Evolutionary conservation across 495 filamentous ascomycete species (phyloP).

Genomic region (Penicillium flavigenum): DNA sequence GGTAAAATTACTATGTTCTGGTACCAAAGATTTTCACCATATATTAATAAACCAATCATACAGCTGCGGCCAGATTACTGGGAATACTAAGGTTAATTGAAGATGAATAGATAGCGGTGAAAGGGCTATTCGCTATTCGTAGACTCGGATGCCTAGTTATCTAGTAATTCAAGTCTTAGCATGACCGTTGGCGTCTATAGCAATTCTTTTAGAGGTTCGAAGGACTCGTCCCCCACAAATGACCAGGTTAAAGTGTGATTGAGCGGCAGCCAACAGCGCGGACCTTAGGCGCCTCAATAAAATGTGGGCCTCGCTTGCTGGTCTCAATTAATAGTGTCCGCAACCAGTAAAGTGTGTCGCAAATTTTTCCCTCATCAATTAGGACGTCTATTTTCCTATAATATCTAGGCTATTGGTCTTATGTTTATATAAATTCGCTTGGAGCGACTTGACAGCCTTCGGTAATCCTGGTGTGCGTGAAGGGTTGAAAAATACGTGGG

Average conservation of each 20-base stretch:
- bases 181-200: background rate
- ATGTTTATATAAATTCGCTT: background rate
- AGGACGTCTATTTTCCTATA: background rate
- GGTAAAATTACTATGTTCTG: too few species aligned
- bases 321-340: background rate
- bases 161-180: background rate
- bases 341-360: background rate
- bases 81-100: background rate
- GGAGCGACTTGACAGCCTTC: background rate
- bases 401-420: background rate
- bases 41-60: background rate
- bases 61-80: background rate
- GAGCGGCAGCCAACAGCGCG: background rate
- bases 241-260: background rate
- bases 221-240: background rate
- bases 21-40: background rate
- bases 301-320: conserved; percentile 6
- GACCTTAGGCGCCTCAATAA: background rate
- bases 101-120: background rate
- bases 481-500: background rate
- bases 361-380: background rate
- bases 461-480: background rate
- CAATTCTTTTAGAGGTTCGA: background rate
- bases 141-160: background rate
- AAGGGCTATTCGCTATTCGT: background rate